Conservation (phyloP, 306 rosid genomes). For the Trichosanthes cucumerina region DNA sequence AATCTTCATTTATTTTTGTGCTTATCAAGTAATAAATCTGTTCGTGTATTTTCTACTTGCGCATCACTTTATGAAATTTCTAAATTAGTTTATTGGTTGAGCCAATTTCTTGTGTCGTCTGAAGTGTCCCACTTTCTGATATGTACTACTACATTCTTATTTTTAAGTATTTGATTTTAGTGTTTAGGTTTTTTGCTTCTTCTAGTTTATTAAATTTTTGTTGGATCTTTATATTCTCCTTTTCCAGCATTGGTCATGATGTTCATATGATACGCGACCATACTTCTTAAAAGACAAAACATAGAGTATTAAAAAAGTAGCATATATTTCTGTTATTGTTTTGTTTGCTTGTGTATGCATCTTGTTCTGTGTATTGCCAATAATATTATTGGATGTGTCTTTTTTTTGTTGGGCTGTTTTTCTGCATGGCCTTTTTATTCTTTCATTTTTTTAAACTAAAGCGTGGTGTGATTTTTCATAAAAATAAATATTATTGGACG, state of each 20-base stretch:
- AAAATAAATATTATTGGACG: not conserved
- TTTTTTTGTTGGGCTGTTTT: not conserved
- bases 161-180: not conserved
- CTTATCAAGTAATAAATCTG: not conserved
- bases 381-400: not conserved
- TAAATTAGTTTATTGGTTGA: not conserved
- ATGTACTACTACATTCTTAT: not conserved
- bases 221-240: not conserved
- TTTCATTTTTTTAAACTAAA: not conserved
- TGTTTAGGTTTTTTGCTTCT: not conserved
- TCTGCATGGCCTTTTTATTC: not conserved
- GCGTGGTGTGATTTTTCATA: too few species aligned
- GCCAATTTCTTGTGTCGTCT: not conserved
- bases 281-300: not conserved
- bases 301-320: not conserved
- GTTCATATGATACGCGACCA: not conserved
- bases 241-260: not conserved
- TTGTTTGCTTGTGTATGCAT: not conserved
- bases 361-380: not conserved
- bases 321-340: not conserved
- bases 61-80: not conserved
- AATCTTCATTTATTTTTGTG: not conserved
- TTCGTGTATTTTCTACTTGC: not conserved
- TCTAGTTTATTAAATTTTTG: not conserved
- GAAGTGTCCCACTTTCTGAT: not conserved